Percentiles rank a stretch among this genome's conserved stretches.
phyloP scores from a whole-genome alignment of 225 moss, liverwort and hornwort species.

The Thuidium tamariscinum region DNA sequence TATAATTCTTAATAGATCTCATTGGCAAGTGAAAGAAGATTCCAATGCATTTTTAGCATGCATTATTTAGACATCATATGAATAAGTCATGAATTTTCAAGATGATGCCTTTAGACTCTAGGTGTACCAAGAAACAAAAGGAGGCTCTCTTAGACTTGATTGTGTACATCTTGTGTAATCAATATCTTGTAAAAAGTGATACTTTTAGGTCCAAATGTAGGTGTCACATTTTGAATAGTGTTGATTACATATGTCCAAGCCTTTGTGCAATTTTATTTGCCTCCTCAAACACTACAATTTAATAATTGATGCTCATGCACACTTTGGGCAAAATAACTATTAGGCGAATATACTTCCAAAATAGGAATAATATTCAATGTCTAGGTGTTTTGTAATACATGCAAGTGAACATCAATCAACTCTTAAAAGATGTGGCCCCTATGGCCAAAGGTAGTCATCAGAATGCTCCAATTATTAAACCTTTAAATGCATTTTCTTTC shows the following conservation, averaged over 20 bases:
- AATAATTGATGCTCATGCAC: background rate
- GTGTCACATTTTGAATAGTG: accelerated
- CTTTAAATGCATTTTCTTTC: no score
- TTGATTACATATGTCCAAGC: no score
- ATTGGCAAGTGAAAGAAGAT: background rate
- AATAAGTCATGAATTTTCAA: background rate
- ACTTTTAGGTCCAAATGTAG: background rate
- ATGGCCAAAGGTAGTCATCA: no score
- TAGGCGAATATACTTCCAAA: background rate
- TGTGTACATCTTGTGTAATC: background rate
- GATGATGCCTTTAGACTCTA: background rate
- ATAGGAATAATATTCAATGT: background rate
- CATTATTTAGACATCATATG: background rate
- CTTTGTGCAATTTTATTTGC: background rate
- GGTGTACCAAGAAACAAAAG: background rate
- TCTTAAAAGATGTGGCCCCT: no score
- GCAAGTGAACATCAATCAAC: no score
- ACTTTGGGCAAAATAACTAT: background rate
- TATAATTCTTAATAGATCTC: background rate
- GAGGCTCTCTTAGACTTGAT: background rate
- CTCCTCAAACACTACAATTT: background rate
- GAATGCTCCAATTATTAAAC: no score
- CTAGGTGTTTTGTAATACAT: background rate
- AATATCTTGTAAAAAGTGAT: background rate
- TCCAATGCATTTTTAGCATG: no score